Conservation (phyloP, 164 flowering plant species). For the Paratinospora sagittata region DNA sequence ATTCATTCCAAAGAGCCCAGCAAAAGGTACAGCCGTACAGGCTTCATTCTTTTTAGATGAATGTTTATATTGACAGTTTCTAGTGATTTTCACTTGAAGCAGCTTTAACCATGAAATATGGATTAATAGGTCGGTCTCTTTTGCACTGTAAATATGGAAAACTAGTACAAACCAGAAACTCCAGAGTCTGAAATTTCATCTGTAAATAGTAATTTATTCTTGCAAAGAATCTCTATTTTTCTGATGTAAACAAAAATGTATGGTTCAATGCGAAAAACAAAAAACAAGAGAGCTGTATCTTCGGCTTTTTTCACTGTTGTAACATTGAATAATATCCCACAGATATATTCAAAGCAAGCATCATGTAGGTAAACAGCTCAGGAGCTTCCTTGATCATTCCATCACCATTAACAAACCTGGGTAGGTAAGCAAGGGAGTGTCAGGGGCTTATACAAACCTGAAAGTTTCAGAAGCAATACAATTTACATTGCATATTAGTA, state of each 20-base stretch:
- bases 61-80: not conserved
- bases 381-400: not conserved
- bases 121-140: not conserved
- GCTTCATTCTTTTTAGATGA: not conserved
- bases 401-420: not conserved
- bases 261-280: not conserved
- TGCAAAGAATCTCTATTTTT: not conserved
- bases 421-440: not conserved
- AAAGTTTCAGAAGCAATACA: not conserved
- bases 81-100: not conserved
- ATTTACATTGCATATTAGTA: too few relatives aligned
- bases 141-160: not conserved
- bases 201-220: not conserved
- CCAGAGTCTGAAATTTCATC: not conserved
- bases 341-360: not conserved
- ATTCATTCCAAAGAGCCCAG: not conserved
- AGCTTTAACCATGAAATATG: not conserved
- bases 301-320: not conserved
- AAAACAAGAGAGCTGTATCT: not conserved
- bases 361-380: not conserved
- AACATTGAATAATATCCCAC: not conserved
- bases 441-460: not conserved
- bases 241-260: slow-evolving; percentile 1
- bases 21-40: not conserved
- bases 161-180: not conserved